These are phyloP conservation scores for Pichia sp. DNA, from an alignment of 1,139 yeast genomes.

Conservation along the genomic window DNA sequence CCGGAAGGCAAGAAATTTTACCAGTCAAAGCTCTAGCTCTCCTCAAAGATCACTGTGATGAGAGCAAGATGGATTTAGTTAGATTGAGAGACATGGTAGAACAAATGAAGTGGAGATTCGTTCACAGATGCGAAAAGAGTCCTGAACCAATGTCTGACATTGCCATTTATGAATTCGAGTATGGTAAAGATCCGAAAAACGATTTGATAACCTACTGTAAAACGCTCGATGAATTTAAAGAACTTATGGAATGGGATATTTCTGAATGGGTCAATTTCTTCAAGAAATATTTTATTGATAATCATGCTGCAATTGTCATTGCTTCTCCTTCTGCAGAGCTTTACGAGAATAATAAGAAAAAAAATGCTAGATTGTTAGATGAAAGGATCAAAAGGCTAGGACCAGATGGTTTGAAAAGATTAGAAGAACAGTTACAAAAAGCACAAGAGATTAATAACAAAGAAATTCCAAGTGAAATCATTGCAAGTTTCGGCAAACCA, in stretches of 20 bases:
- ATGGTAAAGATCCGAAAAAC: conserved; percentile 62
- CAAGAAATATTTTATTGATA: conserved; percentile 52
- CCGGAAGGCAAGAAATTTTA: conserved; percentile 52
- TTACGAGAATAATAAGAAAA: conserved; percentile 50
- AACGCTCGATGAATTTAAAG: conserved; percentile 58
- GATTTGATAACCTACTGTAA: conserved; percentile 54
- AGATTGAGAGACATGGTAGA: conserved; percentile 66
- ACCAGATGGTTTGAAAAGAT: conserved; percentile 51
- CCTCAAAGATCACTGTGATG: conserved; percentile 46
- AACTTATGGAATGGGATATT: conserved; percentile 55
- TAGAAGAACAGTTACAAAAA: conserved; percentile 47
- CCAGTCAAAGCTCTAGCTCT: conserved; percentile 50
- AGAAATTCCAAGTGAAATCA: conserved; percentile 68
- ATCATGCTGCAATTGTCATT: conserved; percentile 67
- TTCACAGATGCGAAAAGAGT: conserved; percentile 63
- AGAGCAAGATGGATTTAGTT: conserved; percentile 53
- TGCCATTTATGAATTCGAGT: conserved; percentile 75
- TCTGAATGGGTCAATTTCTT: conserved; percentile 65
- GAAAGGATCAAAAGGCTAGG: conserved; percentile 55
- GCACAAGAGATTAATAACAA: conserved; percentile 69
- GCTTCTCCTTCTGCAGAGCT: conserved; percentile 70
- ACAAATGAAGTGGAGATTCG: conserved; percentile 59
- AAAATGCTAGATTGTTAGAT: conserved; percentile 46
- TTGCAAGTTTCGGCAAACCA: conserved; percentile 61
- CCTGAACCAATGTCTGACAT: conserved; percentile 58